These are phyloP conservation scores for Thoreauomyces humboldtii DNA, from an alignment of 192 early-diverging fungal genomes.

Conservation along the genomic window DNA sequence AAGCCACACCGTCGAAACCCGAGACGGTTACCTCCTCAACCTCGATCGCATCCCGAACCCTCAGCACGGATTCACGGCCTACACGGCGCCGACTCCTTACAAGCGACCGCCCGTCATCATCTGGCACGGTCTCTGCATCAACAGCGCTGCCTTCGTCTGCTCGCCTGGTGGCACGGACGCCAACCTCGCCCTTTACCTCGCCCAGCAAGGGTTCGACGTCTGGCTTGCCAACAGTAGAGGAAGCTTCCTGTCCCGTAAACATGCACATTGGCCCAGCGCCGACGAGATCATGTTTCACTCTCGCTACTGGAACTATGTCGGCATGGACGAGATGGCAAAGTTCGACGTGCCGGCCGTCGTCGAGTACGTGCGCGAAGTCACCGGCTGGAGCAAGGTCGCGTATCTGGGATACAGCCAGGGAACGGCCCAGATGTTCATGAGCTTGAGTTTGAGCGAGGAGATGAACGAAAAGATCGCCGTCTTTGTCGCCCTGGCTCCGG, in stretches of 20 bases:
- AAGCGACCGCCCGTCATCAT: constrained; percentile 64
- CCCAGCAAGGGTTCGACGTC: constrained; percentile 78
- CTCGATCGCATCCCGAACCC: constrained; percentile 68
- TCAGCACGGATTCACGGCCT: constrained; percentile 14
- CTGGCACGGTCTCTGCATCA: constrained; percentile 88
- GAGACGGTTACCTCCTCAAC: constrained; percentile 76
- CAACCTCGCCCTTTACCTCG: constrained; percentile 75
- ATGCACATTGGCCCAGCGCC: constrained; percentile 36
- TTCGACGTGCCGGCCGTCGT: constrained; percentile 79
- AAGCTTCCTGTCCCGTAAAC: constrained; percentile 82
- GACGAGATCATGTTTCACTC: constrained; percentile 37
- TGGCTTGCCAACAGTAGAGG: constrained; percentile 90
- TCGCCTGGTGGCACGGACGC: constrained; percentile 65
- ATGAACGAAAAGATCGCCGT: constrained; percentile 75
- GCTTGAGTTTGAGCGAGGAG: constrained; percentile 67
- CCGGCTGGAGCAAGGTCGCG: constrained; percentile 63
- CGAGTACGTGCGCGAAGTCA: constrained; percentile 74
- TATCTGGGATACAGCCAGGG: constrained; percentile 92
- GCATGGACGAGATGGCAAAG: constrained; percentile 81
- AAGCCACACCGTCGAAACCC: constrained; percentile 73
- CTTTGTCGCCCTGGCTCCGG: constrained; percentile 86
- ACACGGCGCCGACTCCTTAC: constrained; percentile 34
- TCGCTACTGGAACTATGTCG: constrained; percentile 80
- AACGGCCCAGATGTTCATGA: constrained; percentile 77
- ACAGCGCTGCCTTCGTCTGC: constrained; percentile 80